Conservation (phyloP, 2,329 filamentous ascomycete genomes). For the Claviceps sp. region DNA sequence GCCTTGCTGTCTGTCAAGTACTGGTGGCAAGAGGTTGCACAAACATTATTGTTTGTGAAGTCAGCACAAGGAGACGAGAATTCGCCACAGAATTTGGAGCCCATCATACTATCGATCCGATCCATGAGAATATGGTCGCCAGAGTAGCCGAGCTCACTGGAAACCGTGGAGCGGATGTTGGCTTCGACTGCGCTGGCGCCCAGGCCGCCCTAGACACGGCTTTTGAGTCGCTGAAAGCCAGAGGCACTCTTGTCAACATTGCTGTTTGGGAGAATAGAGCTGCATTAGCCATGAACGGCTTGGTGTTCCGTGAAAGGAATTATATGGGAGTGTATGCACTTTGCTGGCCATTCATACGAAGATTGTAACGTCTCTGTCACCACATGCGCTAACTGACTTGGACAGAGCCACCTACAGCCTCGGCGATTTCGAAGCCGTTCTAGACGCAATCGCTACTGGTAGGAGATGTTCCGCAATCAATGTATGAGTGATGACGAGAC, state of each 20-base stretch:
- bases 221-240: constrained; percentile 33
- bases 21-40: constrained; percentile 32
- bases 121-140: constrained; percentile 31
- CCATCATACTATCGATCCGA: constrained; percentile 27
- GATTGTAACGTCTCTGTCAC: background rate
- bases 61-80: constrained; percentile 24
- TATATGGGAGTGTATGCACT: constrained; percentile 12
- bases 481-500: background rate
- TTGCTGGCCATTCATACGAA: background rate
- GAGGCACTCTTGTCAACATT: constrained; percentile 49
- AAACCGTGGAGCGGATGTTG: constrained; percentile 39
- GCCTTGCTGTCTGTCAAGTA: constrained; percentile 31
- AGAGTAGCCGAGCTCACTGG: constrained; percentile 32
- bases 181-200: constrained; percentile 50
- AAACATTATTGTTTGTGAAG: constrained; percentile 33
- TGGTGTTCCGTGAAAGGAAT: constrained; percentile 11
- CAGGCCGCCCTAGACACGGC: constrained; percentile 31
- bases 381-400: constrained; percentile 29
- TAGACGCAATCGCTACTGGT: constrained; percentile 29
- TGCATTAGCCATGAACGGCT: constrained; percentile 10
- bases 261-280: constrained; percentile 45
- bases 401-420: constrained; percentile 20
- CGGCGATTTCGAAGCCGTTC: constrained; percentile 42
- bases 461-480: background rate
- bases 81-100: constrained; percentile 32